Conservation (phyloP, 2,329 filamentous ascomycete species). For the Rhynchosporium graminicola region DNA sequence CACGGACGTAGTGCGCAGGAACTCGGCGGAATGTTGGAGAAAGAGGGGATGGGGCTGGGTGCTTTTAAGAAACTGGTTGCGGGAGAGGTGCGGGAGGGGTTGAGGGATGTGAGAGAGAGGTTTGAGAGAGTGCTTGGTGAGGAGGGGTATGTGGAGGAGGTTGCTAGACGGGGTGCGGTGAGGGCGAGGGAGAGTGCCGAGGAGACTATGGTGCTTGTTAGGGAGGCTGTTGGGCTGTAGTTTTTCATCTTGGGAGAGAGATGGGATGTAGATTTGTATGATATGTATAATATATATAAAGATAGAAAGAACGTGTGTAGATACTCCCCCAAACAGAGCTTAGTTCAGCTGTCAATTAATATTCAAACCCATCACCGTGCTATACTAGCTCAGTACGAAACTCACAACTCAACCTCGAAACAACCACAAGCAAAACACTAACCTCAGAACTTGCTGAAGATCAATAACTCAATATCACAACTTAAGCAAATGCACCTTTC, state of each 20-base stretch:
- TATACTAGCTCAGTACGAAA: no score
- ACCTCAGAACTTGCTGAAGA: no score
- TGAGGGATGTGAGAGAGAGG: conserved; percentile 56
- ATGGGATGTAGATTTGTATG: neutral
- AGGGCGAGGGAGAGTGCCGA: conserved; percentile 64
- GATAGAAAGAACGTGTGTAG: neutral
- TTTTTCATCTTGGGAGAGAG: neutral
- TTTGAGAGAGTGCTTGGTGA: conserved; percentile 54
- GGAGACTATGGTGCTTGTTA: conserved; percentile 49
- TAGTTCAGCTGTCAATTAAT: no score
- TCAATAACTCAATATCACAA: no score
- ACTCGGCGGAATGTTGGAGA: conserved; percentile 44
- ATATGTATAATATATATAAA: neutral
- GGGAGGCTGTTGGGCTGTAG: conserved; percentile 44
- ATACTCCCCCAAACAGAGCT: no score
- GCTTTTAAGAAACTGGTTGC: conserved; percentile 66
- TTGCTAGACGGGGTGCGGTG: conserved; percentile 58
- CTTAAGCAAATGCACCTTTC: no score
- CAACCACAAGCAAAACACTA: no score
- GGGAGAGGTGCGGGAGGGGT: conserved; percentile 53
- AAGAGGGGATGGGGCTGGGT: conserved; percentile 49
- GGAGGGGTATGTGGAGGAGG: conserved; percentile 55
- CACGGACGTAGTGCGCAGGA: conserved; percentile 44
- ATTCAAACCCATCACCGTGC: no score
- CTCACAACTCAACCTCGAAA: no score